Evolutionary conservation across 1,284 basidiomycete species (phyloP), one percentile per base, ranked within the genome.

Genomic region (Phenoliferia sp.): DNA sequence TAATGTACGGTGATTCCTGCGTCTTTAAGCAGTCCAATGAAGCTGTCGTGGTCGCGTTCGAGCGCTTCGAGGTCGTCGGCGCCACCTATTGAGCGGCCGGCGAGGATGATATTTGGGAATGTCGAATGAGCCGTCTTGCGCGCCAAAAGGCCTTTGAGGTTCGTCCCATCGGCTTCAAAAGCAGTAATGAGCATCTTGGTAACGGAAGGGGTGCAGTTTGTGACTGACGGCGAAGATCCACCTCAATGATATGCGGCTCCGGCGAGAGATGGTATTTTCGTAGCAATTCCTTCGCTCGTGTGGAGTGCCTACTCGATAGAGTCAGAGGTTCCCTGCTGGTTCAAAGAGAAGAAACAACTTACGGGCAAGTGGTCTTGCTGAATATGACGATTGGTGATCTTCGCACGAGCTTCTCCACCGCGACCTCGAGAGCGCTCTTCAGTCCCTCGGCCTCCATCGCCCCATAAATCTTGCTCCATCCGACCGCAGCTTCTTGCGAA

Each of bases 361-460:
- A 86, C 88, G 85, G 85, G 83, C 90, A 91, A 75, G 86, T 88
- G 26, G 88, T 83, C 86, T 88, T 92, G 82, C 89, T 90, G 75
- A 92, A 91, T 19, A 91, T 85, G 59, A 91, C 82, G 3, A 91
- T 78, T 9, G 90, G 90, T 68, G 84, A 82, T 52, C 84, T 78
- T 29, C 82, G 76, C 57, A 84, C 80, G 65, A 89, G 75, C 34
- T 73, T 76, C 60, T 76, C 76, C 29, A 82, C 77, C 61, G 85
- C 81, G 62, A 80, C 78, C 68, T 71, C 67, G 22, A 71, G 50
- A 28, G 69, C 67, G 39, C 69, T 71, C 50, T 71, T 72, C 16
- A 31, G 17, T 61, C 55, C 28, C 34, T 55, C 50, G 1, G 44
- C 62, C 28, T 62, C 67, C 50, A 56, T 39, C 29, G 64, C 60